These are phyloP conservation scores for Nicotiana paniculata DNA, from an alignment of 257 asterid species.

Conservation along the genomic window DNA sequence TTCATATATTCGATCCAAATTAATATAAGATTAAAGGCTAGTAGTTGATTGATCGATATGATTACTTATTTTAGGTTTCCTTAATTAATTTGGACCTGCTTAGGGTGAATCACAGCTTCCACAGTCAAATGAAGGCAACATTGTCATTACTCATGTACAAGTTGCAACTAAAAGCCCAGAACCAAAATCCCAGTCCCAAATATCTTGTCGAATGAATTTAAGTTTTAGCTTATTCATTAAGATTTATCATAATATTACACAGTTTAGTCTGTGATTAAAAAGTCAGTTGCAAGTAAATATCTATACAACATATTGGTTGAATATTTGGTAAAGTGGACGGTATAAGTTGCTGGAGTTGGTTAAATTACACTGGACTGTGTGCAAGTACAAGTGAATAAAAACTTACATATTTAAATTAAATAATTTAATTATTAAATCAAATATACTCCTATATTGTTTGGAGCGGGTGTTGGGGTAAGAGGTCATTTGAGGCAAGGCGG, in stretches of 20 bases:
- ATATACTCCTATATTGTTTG: not conserved
- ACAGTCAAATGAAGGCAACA: not conserved
- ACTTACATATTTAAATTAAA: not conserved
- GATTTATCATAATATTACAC: too few relatives aligned
- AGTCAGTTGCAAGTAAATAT: too few relatives aligned
- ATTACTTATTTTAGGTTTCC: not conserved
- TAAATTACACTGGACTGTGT: not conserved
- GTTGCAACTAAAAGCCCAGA: too few relatives aligned
- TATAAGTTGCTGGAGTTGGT: too few relatives aligned
- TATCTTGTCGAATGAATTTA: too few relatives aligned
- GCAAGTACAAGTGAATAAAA: not conserved
- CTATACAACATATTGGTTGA: too few relatives aligned
- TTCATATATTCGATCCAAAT: not conserved
- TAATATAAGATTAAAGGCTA: not conserved
- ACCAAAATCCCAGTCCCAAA: not conserved
- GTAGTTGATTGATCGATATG: not conserved
- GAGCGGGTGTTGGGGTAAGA: not conserved
- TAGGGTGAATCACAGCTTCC: too few relatives aligned
- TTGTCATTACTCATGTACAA: too few relatives aligned
- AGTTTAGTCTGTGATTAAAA: too few relatives aligned
- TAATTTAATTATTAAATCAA: not conserved
- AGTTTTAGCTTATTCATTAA: not conserved
- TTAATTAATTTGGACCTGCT: not conserved
- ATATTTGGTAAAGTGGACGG: too few relatives aligned
- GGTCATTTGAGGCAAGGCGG: too few relatives aligned